Base-by-base conservation (phyloP, 164 flowering plant species). In the Euptelea pleiosperma region DNA sequence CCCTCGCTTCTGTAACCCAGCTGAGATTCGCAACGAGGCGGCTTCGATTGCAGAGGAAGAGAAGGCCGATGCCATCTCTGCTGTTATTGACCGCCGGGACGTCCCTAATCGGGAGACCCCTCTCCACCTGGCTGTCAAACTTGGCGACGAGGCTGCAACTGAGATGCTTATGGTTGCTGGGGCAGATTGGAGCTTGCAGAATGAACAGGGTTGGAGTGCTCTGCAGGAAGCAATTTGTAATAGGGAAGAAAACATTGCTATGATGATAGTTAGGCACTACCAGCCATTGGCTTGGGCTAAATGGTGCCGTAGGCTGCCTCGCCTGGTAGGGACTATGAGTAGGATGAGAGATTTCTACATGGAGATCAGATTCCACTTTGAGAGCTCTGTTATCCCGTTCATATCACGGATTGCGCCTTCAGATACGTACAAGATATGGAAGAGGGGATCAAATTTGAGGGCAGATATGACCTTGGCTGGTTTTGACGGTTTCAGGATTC, bases 401-500 rank as follows among this genome's bases (percentile, higher is more conserved):
- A 66, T 71, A 49, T 54, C 64, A 3, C 41, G 65, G 43, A 66
- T 71, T 50, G 71, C 71, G 21, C 75, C 75, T 2, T 71, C 71
- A 1, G 75, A 71, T 24, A 71, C 75, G 1, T 67, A 55, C 22
- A 67, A 56, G 61, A 61, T 67, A 54, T 67, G 70, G 70, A 67
- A 67, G 53, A 58, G 71, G 55, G 75, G 75, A 26, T 59, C 75
- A 6, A 66, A 67, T 63, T 52, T 71, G 48, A 58, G 75, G 52
- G 71, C 71, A 1, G 75, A 71, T 59, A 66, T 67, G 71, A 71
- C 75, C 8, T 49, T 71, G 56, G 71, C 75, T 19, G 70, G 75
- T 36, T 71, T 71, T 63, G 75, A 62, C 19, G 71, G 75, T 36
- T 67, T 71, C 36, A 67, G 43, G 65, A 67, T 67, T 56, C 70